These are phyloP conservation scores for Abrus pulchellus DNA, from an alignment of 306 rosid genomes.

Conservation along the genomic window DNA sequence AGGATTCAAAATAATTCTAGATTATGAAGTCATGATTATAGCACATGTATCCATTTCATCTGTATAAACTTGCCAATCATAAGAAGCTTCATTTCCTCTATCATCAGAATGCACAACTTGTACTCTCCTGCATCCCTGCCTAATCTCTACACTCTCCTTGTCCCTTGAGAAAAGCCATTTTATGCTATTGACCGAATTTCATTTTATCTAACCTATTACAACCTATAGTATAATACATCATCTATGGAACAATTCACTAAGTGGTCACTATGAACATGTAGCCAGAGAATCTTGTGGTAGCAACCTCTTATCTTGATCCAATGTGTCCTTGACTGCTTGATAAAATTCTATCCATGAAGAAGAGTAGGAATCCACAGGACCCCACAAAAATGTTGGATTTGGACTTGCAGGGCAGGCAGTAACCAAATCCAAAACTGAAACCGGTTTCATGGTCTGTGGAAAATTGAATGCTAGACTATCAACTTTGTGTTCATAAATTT, in stretches of 20 bases:
- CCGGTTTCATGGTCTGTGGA: slow-evolving; percentile 67
- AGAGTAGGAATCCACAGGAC: slow-evolving; percentile 59
- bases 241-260: slow-evolving; percentile 46
- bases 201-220: slow-evolving; percentile 49
- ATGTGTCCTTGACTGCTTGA: slow-evolving; percentile 67
- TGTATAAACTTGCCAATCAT: slow-evolving; percentile 58
- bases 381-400: slow-evolving; percentile 81
- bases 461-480: slow-evolving; percentile 85
- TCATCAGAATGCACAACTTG: slow-evolving; percentile 55
- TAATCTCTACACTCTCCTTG: slow-evolving; percentile 61
- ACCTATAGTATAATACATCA: slow-evolving; percentile 47
- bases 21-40: slow-evolving; percentile 49
- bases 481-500: slow-evolving; percentile 83
- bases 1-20: slow-evolving; percentile 33
- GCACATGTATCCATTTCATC: slow-evolving; percentile 57
- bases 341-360: slow-evolving; percentile 85
- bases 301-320: slow-evolving; percentile 62
- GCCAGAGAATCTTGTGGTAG: slow-evolving; percentile 73
- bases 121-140: slow-evolving; percentile 57
- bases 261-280: slow-evolving; percentile 63
- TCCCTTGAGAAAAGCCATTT: slow-evolving; percentile 58
- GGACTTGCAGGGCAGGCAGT: slow-evolving; percentile 84
- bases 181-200: slow-evolving; percentile 56
- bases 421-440: slow-evolving; percentile 82
- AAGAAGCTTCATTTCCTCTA: slow-evolving; percentile 51